A percentile compares a stretch with the other conserved stretches of the same genome.
phyloP scores from a whole-genome alignment of 2,329 filamentous ascomycete genomes.

The Rhinocladiella similis region DNA sequence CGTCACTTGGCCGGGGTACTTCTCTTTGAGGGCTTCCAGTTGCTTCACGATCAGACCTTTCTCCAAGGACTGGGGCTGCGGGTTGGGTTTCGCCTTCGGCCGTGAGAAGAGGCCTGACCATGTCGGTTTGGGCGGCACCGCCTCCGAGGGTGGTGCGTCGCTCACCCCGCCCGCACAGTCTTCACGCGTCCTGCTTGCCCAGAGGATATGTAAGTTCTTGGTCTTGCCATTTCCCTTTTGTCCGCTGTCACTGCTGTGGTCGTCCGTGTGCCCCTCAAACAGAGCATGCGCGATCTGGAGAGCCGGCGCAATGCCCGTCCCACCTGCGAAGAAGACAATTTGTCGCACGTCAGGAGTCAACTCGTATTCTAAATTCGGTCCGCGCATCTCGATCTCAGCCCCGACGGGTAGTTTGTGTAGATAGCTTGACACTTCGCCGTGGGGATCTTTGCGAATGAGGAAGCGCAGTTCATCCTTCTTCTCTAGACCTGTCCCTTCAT shows the following conservation, averaged over 20 bases:
- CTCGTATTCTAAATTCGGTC: conserved; percentile 71
- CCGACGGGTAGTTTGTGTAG: conserved; percentile 65
- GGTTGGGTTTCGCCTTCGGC: conserved; percentile 6
- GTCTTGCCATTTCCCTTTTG: conserved; percentile 23
- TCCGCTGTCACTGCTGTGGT: no score
- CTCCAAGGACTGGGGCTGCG: conserved; percentile 16
- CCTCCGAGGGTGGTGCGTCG: conserved; percentile 39
- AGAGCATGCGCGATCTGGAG: conserved; percentile 74
- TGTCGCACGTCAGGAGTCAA: conserved; percentile 56
- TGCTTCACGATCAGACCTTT: conserved; percentile 56
- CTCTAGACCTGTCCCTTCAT: conserved; percentile 31
- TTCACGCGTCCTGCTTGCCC: conserved; percentile 70
- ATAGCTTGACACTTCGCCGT: conserved; percentile 85
- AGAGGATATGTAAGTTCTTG: conserved; percentile 70
- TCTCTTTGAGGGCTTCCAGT: conserved; percentile 62
- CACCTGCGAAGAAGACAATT: conserved; percentile 84
- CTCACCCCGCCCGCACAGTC: conserved; percentile 65
- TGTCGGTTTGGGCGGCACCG: conserved; percentile 11
- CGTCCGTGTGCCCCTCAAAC: conserved; percentile 40
- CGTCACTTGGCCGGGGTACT: conserved; percentile 57
- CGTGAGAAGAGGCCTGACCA: conserved; percentile 20
- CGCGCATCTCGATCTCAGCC: conserved; percentile 70
- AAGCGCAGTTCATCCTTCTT: conserved; percentile 60
- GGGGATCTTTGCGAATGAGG: conserved; percentile 73
- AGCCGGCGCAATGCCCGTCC: conserved; percentile 88